Conservation (phyloP, 2,329 filamentous ascomycete genomes). For the Calonectria pseudoturangicola region DNA sequence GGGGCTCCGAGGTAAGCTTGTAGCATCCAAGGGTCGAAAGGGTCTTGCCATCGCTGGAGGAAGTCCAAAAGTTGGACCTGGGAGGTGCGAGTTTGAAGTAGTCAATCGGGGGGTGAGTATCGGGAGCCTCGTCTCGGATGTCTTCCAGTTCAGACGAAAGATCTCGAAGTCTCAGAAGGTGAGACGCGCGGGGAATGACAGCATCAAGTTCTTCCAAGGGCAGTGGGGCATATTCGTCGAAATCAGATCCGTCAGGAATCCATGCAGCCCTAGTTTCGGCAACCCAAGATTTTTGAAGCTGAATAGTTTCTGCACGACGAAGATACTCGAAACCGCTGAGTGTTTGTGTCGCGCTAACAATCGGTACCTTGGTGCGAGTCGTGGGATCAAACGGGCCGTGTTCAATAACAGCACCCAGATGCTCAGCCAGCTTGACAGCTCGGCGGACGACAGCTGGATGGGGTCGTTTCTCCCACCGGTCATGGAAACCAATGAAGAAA, state of each 20-base stretch:
- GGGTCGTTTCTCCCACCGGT: conserved; percentile 40
- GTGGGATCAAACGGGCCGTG: conserved; percentile 40
- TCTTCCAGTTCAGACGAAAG: neutral
- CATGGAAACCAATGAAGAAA: conserved; percentile 46
- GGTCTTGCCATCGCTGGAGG: conserved; percentile 29
- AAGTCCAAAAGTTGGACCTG: conserved; percentile 41
- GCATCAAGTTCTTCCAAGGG: conserved; percentile 16
- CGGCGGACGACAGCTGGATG: conserved; percentile 42
- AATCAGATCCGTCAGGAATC: conserved; percentile 28
- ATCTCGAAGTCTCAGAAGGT: conserved; percentile 35
- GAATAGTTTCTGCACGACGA: conserved; percentile 39
- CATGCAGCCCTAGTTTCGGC: conserved; percentile 30
- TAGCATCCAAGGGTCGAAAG: conserved; percentile 42
- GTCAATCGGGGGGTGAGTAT: conserved; percentile 27
- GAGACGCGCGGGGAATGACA: conserved; percentile 33
- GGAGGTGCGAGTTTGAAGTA: conserved; percentile 37
- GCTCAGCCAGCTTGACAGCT: conserved; percentile 46
- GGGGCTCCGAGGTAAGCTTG: conserved; percentile 40
- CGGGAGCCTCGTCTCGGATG: conserved; percentile 21
- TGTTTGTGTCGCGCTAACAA: conserved; percentile 35
- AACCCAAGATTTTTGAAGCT: conserved; percentile 45
- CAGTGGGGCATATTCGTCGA: neutral
- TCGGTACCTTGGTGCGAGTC: conserved; percentile 22
- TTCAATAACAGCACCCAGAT: conserved; percentile 47
- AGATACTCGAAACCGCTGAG: conserved; percentile 46